phyloP scores from a whole-genome alignment of 2,329 filamentous ascomycete genomes.

The Monosporascus sp. region DNA sequence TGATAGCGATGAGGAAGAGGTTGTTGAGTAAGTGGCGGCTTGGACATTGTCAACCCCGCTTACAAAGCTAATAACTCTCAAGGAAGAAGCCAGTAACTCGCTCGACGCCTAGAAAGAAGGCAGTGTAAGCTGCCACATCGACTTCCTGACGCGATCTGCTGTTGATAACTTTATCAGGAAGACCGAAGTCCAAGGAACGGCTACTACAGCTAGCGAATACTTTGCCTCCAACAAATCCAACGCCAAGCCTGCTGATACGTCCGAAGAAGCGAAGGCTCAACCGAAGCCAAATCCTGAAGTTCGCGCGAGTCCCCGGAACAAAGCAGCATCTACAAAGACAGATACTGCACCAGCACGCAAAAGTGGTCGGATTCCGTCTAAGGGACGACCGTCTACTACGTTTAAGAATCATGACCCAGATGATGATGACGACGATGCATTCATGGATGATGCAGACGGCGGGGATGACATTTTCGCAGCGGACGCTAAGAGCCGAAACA shows the following conservation, averaged over 20 bases:
- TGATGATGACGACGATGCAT: conserved; percentile 52
- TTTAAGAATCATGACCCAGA: conserved; percentile 36
- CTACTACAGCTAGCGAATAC: conserved; percentile 52
- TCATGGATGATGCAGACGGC: conserved; percentile 60
- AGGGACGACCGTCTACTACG: conserved; percentile 37
- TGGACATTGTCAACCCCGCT: background rate
- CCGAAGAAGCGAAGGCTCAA: conserved; percentile 28
- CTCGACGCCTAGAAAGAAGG: conserved; percentile 48
- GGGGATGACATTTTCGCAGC: conserved; percentile 83
- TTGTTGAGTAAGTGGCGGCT: conserved; percentile 40
- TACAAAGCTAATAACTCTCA: conserved; percentile 13
- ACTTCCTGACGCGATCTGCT: background rate
- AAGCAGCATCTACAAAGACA: conserved; percentile 27
- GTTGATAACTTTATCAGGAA: conserved; percentile 24
- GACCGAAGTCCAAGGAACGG: conserved; percentile 40
- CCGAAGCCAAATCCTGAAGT: conserved; percentile 38
- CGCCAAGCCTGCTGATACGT: conserved; percentile 34
- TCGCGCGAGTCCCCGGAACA: conserved; percentile 48
- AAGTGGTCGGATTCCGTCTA: conserved; percentile 28
- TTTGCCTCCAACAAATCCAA: conserved; percentile 46
- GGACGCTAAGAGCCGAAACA: conserved; percentile 59
- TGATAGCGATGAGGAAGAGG: conserved; percentile 75
- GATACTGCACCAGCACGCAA: conserved; percentile 19
- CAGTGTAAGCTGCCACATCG: conserved; percentile 32
- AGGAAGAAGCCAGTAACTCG: conserved; percentile 52